Evolutionary conservation across 1,139 yeast genomes (phyloP).

Genomic region (Protomyces arabidopsidicola): DNA sequence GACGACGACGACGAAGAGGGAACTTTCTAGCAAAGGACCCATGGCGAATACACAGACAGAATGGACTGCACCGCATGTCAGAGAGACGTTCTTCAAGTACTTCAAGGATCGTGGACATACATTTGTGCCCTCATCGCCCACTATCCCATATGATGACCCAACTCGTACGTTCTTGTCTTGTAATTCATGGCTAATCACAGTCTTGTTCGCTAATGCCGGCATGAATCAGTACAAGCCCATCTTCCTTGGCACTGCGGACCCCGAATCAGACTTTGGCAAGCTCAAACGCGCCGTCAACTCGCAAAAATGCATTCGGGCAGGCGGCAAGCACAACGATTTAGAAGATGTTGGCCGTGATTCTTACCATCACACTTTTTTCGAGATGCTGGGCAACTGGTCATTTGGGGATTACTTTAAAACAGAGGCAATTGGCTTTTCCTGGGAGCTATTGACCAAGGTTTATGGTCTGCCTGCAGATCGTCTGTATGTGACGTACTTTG

Average conservation of each 20-base stretch:
- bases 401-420: conserved; percentile 96
- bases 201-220: conserved; percentile 28
- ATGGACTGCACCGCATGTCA: conserved; percentile 48
- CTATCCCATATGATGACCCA: conserved; percentile 96
- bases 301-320: conserved; percentile 97
- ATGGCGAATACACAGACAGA: background rate
- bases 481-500: conserved; percentile 91
- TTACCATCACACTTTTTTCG: conserved; percentile 96
- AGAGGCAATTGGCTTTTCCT: conserved; percentile 81
- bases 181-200: conserved; percentile 50
- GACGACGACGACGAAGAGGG: background rate
- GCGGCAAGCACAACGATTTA: conserved; percentile 97
- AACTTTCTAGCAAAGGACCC: background rate
- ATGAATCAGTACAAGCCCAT: conserved; percentile 91
- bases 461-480: conserved; percentile 74
- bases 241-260: conserved; percentile 94
- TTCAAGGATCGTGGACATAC: conserved; percentile 64
- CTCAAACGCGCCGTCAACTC: conserved; percentile 90
- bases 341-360: conserved; percentile 94
- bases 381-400: conserved; percentile 99
- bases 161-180: conserved; percentile 56
- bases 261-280: conserved; percentile 75
- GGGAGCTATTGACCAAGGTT: conserved; percentile 83
- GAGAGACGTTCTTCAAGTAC: conserved; percentile 78
- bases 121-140: conserved; percentile 87